Conservation (phyloP, 768 basidiomycete species). For the Postia placenta region DNA sequence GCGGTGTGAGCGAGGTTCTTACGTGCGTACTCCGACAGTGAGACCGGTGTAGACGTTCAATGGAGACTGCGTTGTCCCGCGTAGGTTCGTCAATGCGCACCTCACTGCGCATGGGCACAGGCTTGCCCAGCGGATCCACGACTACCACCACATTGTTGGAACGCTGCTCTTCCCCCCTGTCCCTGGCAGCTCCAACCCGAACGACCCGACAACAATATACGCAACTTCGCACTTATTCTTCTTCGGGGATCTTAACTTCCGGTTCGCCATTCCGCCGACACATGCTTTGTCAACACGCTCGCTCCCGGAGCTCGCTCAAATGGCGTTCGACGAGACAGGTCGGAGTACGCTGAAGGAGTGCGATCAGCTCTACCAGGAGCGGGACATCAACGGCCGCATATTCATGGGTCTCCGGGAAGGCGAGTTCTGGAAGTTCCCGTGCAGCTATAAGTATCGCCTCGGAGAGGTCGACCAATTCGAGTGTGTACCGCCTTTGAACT, state of each 20-base stretch:
- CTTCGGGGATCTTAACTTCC: slow-evolving; percentile 92
- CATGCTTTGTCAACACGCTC: slow-evolving; percentile 39
- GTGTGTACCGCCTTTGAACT: slow-evolving; percentile 32
- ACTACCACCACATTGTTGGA: slow-evolving; percentile 78
- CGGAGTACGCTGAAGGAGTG: slow-evolving; percentile 61
- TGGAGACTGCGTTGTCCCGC: not conserved
- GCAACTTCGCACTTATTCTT: slow-evolving; percentile 88
- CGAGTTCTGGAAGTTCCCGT: slow-evolving; percentile 82
- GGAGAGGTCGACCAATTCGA: slow-evolving; percentile 81
- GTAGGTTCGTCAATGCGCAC: slow-evolving; percentile 89
- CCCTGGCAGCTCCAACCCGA: slow-evolving; percentile 29
- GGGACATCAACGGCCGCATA: slow-evolving; percentile 48
- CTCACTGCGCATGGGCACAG: slow-evolving; percentile 76
- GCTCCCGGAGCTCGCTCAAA: slow-evolving; percentile 34
- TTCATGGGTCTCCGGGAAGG: slow-evolving; percentile 78
- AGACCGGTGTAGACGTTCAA: not conserved
- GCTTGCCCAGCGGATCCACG: slow-evolving; percentile 57
- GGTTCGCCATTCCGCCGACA: slow-evolving; percentile 57
- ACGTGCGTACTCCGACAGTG: slow-evolving; percentile 54
- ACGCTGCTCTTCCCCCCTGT: slow-evolving; percentile 71
- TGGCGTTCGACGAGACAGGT: slow-evolving; percentile 33
- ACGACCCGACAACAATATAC: slow-evolving; percentile 57
- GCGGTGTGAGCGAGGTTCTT: slow-evolving; percentile 63
- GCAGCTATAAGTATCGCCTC: slow-evolving; percentile 83
- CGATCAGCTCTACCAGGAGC: slow-evolving; percentile 67